Conservation (phyloP, 805 yeast genomes). For the Sugiyamaella marilandica region DNA sequence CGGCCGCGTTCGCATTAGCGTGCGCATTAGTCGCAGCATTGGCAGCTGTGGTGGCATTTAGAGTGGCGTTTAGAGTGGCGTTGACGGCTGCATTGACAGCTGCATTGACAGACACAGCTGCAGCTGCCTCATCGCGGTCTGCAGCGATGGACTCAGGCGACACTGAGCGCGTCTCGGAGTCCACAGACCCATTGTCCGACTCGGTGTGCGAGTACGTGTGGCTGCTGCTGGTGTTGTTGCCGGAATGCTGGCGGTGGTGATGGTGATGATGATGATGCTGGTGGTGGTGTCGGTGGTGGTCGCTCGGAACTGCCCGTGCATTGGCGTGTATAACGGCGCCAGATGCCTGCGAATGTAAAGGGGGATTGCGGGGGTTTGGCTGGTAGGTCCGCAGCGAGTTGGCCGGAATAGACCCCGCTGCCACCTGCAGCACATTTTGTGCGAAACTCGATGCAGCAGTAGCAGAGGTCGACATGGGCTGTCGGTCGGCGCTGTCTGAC, state of each 20-base stretch:
- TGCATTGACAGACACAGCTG: background rate
- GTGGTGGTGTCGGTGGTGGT: constrained; percentile 6
- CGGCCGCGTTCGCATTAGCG: background rate
- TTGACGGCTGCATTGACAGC: background rate
- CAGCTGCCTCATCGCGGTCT: constrained; percentile 1
- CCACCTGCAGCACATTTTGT: constrained; percentile 15
- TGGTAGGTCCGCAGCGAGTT: constrained; percentile 3
- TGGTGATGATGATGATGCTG: constrained; percentile 9
- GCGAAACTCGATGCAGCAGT: constrained; percentile 17
- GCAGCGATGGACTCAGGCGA: background rate
- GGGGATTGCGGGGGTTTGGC: constrained; percentile 8
- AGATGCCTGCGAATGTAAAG: constrained; percentile 24
- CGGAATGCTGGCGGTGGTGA: constrained; percentile 6
- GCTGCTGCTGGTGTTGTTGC: background rate
- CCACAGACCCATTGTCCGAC: background rate
- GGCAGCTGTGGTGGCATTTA: background rate
- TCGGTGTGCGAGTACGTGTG: background rate
- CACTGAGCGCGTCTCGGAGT: constrained; percentile 3
- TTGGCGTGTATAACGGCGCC: constrained; percentile 22
- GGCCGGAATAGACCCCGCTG: constrained; percentile 10
- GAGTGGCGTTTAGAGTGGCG: background rate
- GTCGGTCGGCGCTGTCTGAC: constrained; percentile 1
- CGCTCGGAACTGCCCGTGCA: constrained; percentile 13
- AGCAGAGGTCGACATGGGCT: constrained; percentile 16
- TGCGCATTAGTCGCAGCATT: background rate